These are phyloP conservation scores for Lasiodiplodia theobromae DNA, from an alignment of 2,329 filamentous ascomycete species.

Conservation along the genomic window DNA sequence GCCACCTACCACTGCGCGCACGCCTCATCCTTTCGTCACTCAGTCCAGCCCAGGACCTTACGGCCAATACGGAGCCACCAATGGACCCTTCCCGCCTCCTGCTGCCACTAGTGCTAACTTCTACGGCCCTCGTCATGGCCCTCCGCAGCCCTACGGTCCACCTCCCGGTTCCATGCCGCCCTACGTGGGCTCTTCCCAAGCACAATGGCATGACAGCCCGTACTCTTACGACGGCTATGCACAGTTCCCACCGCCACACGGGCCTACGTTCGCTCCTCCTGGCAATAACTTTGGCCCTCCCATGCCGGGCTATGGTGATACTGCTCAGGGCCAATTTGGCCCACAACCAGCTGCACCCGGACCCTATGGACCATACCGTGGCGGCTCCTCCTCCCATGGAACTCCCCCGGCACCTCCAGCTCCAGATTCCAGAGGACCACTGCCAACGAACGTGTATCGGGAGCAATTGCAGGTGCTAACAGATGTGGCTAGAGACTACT, in stretches of 20 bases:
- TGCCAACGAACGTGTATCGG: constrained; percentile 41
- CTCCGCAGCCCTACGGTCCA: constrained; percentile 6
- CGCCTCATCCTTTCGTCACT: constrained; percentile 34
- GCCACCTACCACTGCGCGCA: constrained; percentile 44
- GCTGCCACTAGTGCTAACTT: constrained; percentile 36
- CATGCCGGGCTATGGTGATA: constrained; percentile 32
- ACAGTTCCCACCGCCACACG: constrained; percentile 8
- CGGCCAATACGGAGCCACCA: constrained; percentile 40
- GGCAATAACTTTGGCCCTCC: constrained; percentile 13
- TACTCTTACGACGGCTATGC: constrained; percentile 17
- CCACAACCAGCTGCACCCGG: constrained; percentile 24
- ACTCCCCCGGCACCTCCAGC: constrained; percentile 1
- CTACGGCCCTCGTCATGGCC: constrained; percentile 14
- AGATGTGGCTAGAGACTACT: constrained; percentile 66
- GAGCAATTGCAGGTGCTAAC: constrained; percentile 51
- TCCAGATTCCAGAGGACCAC: constrained; percentile 8
- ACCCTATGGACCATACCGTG: constrained; percentile 15
- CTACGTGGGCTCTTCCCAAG: constrained; percentile 20
- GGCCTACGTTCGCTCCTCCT: constrained; percentile 10
- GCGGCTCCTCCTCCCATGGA: constrained; percentile 17
- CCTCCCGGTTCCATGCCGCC: constrained; percentile 16
- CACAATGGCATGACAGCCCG: constrained; percentile 20
- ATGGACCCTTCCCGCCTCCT: constrained; percentile 48
- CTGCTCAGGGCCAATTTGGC: constrained; percentile 31
- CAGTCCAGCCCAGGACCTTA: constrained; percentile 48